Base-by-base conservation (phyloP, 2,329 filamentous ascomycete genomes). In the Talaromyces sp. region DNA sequence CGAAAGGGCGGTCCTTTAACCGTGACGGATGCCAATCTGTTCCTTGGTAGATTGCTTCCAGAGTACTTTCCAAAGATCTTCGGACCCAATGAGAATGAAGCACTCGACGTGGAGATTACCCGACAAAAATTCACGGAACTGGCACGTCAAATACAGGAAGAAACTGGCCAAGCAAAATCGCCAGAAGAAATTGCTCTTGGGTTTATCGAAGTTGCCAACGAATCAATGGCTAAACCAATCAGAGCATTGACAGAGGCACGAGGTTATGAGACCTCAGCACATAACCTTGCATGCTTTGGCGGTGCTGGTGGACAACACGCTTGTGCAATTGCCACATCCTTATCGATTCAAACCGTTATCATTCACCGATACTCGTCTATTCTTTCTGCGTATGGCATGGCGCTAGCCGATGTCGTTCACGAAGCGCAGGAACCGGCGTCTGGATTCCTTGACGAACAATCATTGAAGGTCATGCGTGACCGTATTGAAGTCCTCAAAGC, bases 1-100 rank as follows among this genome's bases (percentile, higher is more conserved):
- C 86, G 93, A 33, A 97, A 97, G 76, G 91, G 90, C 0, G 93
- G 93, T 0, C 93, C 93, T 3, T 83, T 93, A 3, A 95, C 93
- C 0, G 93, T 97, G 17, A 97, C 93, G 0, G 93, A 97, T 73
- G 93, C 93, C 1, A 97, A 97, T 70, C 77, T 97, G 6, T 92
- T 92, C 71, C 86, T 97, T 0, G 93, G 93, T 0, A 86, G 93
- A 49, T 80, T 97, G 3, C 78, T 96, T 1, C 92, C 93, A 0
- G 91, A 96, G 67, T 96, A 95, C 82, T 45, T 70, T 76, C 45
- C 80, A 8, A 61, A 60, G 11, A 61, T 64, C 10, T 64, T 64
- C 25, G 63, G 63, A 17, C 47, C 63, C 11, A 64, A 56, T 31
- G 63, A 64, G 33, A 60, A 64, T 69, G 57, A 64, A 45, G 58